A percentile compares a stretch with the other conserved stretches of the same genome.
phyloP scores from a whole-genome alignment of 164 flowering plant genomes.

The Vitis cinerea region DNA sequence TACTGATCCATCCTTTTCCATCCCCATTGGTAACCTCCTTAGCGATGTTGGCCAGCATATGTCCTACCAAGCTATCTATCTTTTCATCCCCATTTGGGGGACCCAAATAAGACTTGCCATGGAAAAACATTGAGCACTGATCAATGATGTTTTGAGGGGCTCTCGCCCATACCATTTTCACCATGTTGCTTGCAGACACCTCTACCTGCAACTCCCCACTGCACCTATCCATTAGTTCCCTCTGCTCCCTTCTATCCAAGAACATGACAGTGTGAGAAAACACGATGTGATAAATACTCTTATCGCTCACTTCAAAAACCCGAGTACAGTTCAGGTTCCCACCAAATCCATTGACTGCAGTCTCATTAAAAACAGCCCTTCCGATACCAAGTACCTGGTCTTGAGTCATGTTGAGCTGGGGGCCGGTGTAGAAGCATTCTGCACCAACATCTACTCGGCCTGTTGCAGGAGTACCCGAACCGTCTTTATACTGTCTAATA shows the following conservation, averaged over 20 bases:
- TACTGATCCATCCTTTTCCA: conserved; percentile 19
- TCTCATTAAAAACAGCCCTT: conserved; percentile 3
- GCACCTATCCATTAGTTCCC: conserved; percentile 7
- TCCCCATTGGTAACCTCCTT: conserved; percentile 14
- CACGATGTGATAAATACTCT: conserved; percentile 5
- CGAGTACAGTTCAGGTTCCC: conserved; percentile 12
- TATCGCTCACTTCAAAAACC: conserved; percentile 10
- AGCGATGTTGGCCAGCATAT: conserved; percentile 10
- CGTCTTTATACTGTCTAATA: conserved; percentile 13
- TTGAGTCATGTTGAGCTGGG: conserved; percentile 5
- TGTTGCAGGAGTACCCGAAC: conserved; percentile 4
- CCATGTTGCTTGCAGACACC: background rate
- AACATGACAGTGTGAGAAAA: conserved; percentile 15
- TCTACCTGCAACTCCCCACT: conserved; percentile 6
- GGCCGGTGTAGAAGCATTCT: conserved; percentile 18
- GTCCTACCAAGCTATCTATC: conserved; percentile 13
- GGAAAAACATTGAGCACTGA: conserved; percentile 5
- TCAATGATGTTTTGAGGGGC: background rate
- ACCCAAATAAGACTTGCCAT: background rate
- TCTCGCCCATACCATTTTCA: conserved; percentile 7
- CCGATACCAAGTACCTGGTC: conserved; percentile 8
- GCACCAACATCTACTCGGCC: conserved; percentile 8
- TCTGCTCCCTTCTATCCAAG: background rate
- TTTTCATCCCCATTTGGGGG: conserved; percentile 20
- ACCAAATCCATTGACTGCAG: background rate